Base-by-base conservation (phyloP, 2,329 filamentous ascomycete genomes). In the Botryotinia narcissicola region DNA sequence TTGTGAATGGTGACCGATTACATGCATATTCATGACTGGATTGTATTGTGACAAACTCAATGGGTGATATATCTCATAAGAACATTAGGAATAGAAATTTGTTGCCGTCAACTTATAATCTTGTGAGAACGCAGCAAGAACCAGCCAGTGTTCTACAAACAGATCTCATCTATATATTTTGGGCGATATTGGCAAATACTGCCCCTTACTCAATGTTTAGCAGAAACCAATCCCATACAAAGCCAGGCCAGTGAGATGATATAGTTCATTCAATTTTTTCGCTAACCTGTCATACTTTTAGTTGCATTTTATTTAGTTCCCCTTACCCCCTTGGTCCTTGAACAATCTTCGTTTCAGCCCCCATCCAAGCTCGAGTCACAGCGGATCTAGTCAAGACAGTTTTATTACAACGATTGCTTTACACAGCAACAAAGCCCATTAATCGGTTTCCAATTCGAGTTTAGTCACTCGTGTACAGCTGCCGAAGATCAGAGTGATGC, bases 321-420 rank as follows among this genome's bases (percentile, higher is more conserved):
- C 61, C 8, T 67, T 51, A n/a, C 35, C 64, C 35, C 29, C 48
- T 29, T 29, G 42, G 7, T 25, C 44, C 10, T 40, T 37, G 22
- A 25, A 22, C 40, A 35, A 22, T 29, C 22, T 62, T 63, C 12
- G 69, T 71, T 71, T 71, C 42, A 71, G 22, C 25, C 57, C 35
- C n/a, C 25, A 68, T 68, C 29, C 42, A 51, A 51, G 32, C 57
- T 40, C 20, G 32, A 46, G 57, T 51, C 25, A 48, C 32, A 51
- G 42, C 22, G 48, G 14, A 40, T 71, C 32, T 64, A 63, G 22
- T 63, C 51, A 62, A 46, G 40, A 60, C 57, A 48, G 51, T 22
- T 29, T 9, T 63, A 22, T 61, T 70, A 70, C 51, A 62, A 32
- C n/a, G 35, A n/a, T 35, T 29, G 32, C 22, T 29, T 60, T 48